Evolutionary conservation across 257 asterid species (phyloP).

Genomic region (Cinchona pubescens): DNA sequence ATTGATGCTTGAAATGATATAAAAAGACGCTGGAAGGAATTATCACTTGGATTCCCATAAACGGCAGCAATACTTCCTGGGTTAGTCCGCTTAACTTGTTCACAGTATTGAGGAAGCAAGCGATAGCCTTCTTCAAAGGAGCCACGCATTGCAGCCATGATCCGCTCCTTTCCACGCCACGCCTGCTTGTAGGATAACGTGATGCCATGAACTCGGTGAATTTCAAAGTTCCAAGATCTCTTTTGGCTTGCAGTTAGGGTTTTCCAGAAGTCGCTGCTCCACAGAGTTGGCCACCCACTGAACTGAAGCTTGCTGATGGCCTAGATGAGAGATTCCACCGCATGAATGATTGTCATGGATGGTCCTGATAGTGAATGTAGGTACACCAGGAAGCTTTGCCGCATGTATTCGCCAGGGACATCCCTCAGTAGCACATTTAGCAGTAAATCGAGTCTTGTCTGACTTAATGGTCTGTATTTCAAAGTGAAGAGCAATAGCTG

Average conservation of each 20-base stretch:
- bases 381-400: conserved; percentile 94
- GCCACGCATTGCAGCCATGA: conserved; percentile 91
- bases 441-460: conserved; percentile 89
- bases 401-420: conserved; percentile 99
- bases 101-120: conserved; percentile 85
- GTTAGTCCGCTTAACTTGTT: conserved; percentile 80
- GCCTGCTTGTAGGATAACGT: conserved; percentile 95
- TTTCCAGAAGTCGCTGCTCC: conserved; percentile 78
- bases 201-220: conserved; percentile 79
- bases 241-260: conserved; percentile 88
- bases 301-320: conserved; percentile 98
- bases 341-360: conserved; percentile 74
- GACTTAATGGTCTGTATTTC: conserved; percentile 92
- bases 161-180: conserved; percentile 96
- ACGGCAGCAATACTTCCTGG: conserved; percentile 91
- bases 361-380: conserved; percentile 88
- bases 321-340: conserved; percentile 83
- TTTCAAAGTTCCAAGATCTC: conserved; percentile 93
- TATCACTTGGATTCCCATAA: conserved; percentile 59
- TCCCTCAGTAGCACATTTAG: conserved; percentile 78
- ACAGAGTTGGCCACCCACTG: conserved; percentile 97
- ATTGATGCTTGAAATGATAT: conserved; percentile 88
- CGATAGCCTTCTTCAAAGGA: conserved; percentile 95
- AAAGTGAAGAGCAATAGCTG: conserved; percentile 91
- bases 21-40: conserved; percentile 84